phyloP scores from a whole-genome alignment of 768 basidiomycete genomes.

The Russula sp. region DNA sequence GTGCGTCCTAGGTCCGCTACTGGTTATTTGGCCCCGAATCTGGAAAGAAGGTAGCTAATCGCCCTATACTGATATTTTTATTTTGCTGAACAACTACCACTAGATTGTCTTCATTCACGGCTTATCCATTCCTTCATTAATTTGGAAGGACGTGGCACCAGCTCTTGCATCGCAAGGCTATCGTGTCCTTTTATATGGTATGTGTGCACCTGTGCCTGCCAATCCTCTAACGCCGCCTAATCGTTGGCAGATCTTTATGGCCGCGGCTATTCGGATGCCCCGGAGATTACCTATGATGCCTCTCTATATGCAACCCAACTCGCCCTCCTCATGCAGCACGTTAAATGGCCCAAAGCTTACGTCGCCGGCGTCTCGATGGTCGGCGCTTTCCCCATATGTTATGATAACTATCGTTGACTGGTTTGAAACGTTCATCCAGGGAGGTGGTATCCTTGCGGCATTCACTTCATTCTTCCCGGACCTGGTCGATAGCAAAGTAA shows the following conservation, averaged over 20 bases:
- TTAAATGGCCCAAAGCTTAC: constrained; percentile 65
- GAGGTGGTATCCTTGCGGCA: constrained; percentile 68
- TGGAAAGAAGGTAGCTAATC: constrained; percentile 53
- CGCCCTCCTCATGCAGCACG: constrained; percentile 77
- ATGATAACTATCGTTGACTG: neutral
- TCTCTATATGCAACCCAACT: constrained; percentile 70
- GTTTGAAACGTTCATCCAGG: constrained; percentile 42
- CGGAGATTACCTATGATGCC: constrained; percentile 62
- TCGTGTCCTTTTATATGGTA: constrained; percentile 75
- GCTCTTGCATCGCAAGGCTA: constrained; percentile 58
- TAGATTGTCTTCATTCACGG: constrained; percentile 79
- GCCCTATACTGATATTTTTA: neutral
- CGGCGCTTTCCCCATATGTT: constrained; percentile 19
- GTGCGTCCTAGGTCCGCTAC: constrained; percentile 56
- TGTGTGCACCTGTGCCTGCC: constrained; percentile 18
- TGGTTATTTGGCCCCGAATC: constrained; percentile 72
- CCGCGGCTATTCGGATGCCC: constrained; percentile 80
- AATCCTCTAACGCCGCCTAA: neutral
- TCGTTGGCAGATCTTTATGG: constrained; percentile 64
- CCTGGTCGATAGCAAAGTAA: constrained; percentile 61
- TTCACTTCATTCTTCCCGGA: constrained; percentile 71
- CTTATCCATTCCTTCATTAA: constrained; percentile 68
- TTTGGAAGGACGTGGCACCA: constrained; percentile 76
- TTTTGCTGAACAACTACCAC: neutral
- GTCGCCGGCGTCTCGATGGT: constrained; percentile 79